These are phyloP conservation scores for Backusella tuberculispora DNA, from an alignment of 192 early-diverging fungal species.

Conservation along the genomic window DNA sequence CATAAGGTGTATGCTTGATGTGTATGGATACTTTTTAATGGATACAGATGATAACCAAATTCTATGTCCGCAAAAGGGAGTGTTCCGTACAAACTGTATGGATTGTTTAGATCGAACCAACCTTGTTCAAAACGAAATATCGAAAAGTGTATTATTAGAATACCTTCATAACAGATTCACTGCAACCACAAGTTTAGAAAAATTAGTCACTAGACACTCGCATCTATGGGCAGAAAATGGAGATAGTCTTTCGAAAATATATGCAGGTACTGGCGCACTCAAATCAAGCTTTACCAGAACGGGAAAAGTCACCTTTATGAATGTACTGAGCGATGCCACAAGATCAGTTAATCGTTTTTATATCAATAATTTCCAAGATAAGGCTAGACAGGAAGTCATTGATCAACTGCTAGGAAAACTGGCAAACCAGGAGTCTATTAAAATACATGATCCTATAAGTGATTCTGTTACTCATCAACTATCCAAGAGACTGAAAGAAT, in stretches of 20 bases:
- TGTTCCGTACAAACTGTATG: slow-evolving; percentile 97
- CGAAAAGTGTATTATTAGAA: slow-evolving; percentile 49
- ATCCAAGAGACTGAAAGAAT: slow-evolving; percentile 53
- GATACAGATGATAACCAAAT: slow-evolving; percentile 63
- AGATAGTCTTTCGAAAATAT: slow-evolving; percentile 88
- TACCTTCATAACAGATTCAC: slow-evolving; percentile 47
- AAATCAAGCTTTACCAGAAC: slow-evolving; percentile 89
- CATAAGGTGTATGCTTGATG: slow-evolving; percentile 56
- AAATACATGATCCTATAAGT: slow-evolving; percentile 58
- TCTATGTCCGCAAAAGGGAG: slow-evolving; percentile 76
- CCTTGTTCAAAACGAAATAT: slow-evolving; percentile 91
- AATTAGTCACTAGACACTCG: slow-evolving; percentile 52
- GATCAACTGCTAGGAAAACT: slow-evolving; percentile 77
- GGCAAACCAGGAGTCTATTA: slow-evolving; percentile 45
- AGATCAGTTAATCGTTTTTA: slow-evolving; percentile 93
- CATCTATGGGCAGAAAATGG: slow-evolving; percentile 88
- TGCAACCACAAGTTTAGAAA: slow-evolving; percentile 32
- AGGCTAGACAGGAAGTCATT: slow-evolving; percentile 92
- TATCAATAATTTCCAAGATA: slow-evolving; percentile 97
- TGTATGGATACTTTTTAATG: slow-evolving; percentile 69
- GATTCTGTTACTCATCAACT: slow-evolving; percentile 45
- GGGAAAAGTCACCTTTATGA: slow-evolving; percentile 83
- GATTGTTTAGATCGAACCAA: slow-evolving; percentile 99
- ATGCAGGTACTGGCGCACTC: slow-evolving; percentile 96
- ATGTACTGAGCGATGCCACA: slow-evolving; percentile 89